phyloP scores from a whole-genome alignment of 257 asterid species.

The Scutellaria baicalensis region DNA sequence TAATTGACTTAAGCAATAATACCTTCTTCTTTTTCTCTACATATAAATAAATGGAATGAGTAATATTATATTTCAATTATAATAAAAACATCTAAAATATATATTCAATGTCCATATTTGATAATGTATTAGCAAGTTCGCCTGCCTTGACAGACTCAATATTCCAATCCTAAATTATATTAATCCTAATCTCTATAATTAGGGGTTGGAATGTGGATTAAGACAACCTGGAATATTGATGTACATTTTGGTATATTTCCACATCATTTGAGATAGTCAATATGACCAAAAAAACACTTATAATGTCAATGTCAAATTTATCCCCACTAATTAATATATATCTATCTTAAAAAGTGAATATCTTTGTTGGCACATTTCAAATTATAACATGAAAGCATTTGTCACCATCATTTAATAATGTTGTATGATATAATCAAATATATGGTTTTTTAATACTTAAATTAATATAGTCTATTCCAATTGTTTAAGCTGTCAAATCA shows the following conservation, averaged over 20 bases:
- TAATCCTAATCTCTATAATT: background rate
- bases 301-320: constrained; percentile 9
- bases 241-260: background rate
- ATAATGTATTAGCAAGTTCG: constrained; percentile 6
- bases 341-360: background rate
- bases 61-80: too few species aligned
- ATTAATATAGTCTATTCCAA: too few species aligned
- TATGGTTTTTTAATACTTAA: background rate
- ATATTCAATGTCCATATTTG: background rate
- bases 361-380: constrained; percentile 9
- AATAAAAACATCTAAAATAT: too few species aligned
- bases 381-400: background rate
- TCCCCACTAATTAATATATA: background rate
- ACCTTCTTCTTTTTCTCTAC: too few species aligned
- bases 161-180: background rate
- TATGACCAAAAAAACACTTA: background rate
- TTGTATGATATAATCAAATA: background rate
- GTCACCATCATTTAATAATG: constrained; percentile 1
- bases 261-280: background rate
- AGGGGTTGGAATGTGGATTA: too few species aligned
- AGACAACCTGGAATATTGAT: too few species aligned
- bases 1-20: too few species aligned
- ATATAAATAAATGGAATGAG: too few species aligned
- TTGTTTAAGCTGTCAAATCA: background rate
- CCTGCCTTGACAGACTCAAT: constrained; percentile 21